phyloP scores from a whole-genome alignment of 2,329 filamentous ascomycete species.

The Madurella fahalii region DNA sequence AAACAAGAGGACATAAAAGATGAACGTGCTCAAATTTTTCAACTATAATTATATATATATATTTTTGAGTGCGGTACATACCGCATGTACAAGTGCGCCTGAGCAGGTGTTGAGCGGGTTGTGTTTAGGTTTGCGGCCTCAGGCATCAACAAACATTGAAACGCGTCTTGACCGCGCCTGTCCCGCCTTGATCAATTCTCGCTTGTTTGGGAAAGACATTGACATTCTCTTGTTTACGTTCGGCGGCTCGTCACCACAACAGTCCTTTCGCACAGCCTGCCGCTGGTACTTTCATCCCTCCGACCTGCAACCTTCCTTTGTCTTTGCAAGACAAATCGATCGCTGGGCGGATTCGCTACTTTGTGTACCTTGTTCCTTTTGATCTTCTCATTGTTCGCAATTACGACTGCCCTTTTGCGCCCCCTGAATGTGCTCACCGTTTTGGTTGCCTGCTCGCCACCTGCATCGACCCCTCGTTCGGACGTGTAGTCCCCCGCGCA shows the following conservation, averaged over 20 bases:
- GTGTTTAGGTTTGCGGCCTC: too few species aligned
- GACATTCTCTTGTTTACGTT: constrained; percentile 8
- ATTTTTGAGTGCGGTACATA: too few species aligned
- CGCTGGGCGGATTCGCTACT: constrained; percentile 1
- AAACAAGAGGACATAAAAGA: too few species aligned
- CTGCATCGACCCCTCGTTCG: constrained; percentile 4
- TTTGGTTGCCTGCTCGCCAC: constrained; percentile 10
- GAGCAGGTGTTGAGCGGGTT: too few species aligned
- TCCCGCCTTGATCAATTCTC: background rate
- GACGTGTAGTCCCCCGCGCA: constrained; percentile 1
- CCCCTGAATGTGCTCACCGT: constrained; percentile 4
- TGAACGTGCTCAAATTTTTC: too few species aligned
- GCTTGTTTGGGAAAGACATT: background rate
- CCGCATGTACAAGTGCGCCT: too few species aligned
- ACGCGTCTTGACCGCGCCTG: background rate
- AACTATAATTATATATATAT: too few species aligned
- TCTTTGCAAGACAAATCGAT: background rate
- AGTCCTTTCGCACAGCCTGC: background rate
- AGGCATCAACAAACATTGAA: background rate
- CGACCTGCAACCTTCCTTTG: background rate
- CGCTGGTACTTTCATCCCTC: background rate
- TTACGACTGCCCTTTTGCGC: constrained; percentile 4
- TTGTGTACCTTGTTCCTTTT: constrained; percentile 1
- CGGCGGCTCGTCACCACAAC: constrained; percentile 3
- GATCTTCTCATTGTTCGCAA: constrained; percentile 10